These are phyloP conservation scores for rapeseed (Brassica napus) DNA, from an alignment of 345 rosid genomes.

Conservation along the genomic window DNA sequence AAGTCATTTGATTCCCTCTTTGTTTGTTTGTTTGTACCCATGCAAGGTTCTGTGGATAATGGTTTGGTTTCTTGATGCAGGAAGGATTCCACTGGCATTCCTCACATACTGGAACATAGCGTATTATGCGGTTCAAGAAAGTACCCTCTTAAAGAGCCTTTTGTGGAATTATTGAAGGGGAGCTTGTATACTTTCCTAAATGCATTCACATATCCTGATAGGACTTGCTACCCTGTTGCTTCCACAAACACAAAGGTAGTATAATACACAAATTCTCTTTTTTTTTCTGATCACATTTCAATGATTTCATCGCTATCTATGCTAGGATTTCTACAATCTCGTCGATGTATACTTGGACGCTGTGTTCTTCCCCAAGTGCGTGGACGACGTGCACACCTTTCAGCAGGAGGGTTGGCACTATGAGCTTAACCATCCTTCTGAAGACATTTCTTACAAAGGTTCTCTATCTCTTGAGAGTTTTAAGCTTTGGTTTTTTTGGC, in stretches of 20 bases:
- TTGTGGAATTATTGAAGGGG: slow-evolving; percentile 90
- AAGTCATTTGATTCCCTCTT: too few species aligned
- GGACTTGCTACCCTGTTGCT: slow-evolving; percentile 98
- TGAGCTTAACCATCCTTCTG: slow-evolving; percentile 80
- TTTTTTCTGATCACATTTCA: neutral
- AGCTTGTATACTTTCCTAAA: slow-evolving; percentile 90
- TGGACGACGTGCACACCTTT: slow-evolving; percentile 79
- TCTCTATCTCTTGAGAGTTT: neutral
- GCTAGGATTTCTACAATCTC: slow-evolving; percentile 88
- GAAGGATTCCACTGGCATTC: slow-evolving; percentile 94
- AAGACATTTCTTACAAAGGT: slow-evolving; percentile 94
- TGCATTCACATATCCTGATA: slow-evolving; percentile 97
- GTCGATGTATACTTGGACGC: slow-evolving; percentile 96
- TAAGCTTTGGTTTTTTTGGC: neutral
- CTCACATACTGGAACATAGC: slow-evolving; percentile 95
- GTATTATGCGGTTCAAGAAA: slow-evolving; percentile 95
- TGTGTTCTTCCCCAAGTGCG: slow-evolving; percentile 94
- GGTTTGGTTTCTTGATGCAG: slow-evolving; percentile 46
- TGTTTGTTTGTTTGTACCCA: too few species aligned
- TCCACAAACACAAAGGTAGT: slow-evolving; percentile 96
- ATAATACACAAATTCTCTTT: neutral
- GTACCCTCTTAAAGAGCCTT: slow-evolving; percentile 96
- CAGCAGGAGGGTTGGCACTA: slow-evolving; percentile 96
- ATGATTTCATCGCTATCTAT: slow-evolving; percentile 10
- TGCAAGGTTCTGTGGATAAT: too few species aligned